Conservation (phyloP, 805 yeast species). For the Blastobotrys robertii region DNA sequence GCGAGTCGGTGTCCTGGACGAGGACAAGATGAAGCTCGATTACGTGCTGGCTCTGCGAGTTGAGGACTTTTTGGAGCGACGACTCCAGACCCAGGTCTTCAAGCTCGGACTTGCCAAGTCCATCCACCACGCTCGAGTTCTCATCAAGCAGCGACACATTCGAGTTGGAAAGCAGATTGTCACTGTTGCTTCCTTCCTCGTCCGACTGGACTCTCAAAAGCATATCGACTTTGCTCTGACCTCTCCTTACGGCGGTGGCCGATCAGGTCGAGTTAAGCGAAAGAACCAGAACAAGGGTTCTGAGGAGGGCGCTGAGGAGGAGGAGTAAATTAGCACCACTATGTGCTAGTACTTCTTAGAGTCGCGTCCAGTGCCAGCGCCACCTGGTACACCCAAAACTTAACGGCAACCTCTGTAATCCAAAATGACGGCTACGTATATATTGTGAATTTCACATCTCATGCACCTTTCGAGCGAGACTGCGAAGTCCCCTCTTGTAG, state of each 20-base stretch:
- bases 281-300: conserved; percentile 60
- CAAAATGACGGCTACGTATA: no score
- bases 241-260: conserved; percentile 99
- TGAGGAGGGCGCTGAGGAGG: conserved; percentile 66
- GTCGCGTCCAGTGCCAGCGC: no score
- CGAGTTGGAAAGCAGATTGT: conserved; percentile 99
- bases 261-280: conserved; percentile 99
- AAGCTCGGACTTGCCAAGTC: conserved; percentile 99
- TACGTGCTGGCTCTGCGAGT: conserved; percentile 96
- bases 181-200: conserved; percentile 98
- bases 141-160: conserved; percentile 98
- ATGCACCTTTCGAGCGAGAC: no score
- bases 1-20: conserved; percentile 96
- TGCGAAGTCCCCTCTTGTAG: no score
- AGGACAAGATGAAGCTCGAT: conserved; percentile 99
- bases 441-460: no score
- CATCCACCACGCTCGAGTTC: conserved; percentile 99
- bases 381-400: no score
- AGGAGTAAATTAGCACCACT: conserved; percentile 28
- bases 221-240: conserved; percentile 99
- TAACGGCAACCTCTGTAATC: no score
- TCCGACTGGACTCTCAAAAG: conserved; percentile 99
- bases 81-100: conserved; percentile 99
- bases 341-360: no score
- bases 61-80: conserved; percentile 99